Percentiles rank a stretch among this genome's conserved stretches.
Evolutionary conservation across 352 stramenopile genomes (phyloP).

Genomic region (Phytophthora nicotianae): DNA sequence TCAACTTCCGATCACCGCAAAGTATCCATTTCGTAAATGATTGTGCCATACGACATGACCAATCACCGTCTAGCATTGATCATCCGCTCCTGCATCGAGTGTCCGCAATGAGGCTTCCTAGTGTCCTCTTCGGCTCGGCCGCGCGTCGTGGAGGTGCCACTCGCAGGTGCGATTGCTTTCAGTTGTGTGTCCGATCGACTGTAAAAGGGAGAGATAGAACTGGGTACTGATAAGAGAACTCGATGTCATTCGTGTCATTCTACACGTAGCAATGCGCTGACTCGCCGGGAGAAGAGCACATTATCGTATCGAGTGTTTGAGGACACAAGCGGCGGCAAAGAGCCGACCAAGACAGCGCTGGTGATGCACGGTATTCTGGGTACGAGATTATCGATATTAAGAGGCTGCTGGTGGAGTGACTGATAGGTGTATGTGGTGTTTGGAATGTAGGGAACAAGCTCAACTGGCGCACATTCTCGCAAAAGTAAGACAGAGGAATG

Average conservation of each 20-base stretch:
- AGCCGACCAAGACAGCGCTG: slow-evolving; percentile 69
- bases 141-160: slow-evolving; percentile 17
- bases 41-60: slow-evolving; percentile 21
- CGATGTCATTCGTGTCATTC: not conserved
- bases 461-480: slow-evolving; percentile 85
- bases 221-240: not conserved
- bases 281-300: slow-evolving; percentile 49
- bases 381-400: too few species aligned
- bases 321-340: slow-evolving; percentile 33
- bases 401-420: too few species aligned
- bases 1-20: slow-evolving; percentile 26
- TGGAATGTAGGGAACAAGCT: slow-evolving; percentile 72
- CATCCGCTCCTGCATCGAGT: slow-evolving; percentile 9
- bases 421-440: slow-evolving; percentile 5
- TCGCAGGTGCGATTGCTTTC: slow-evolving; percentile 25
- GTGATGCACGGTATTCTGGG: slow-evolving; percentile 87
- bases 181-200: not conserved
- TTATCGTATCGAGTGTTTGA: slow-evolving; percentile 73
- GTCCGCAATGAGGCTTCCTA: slow-evolving; percentile 27
- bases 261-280: slow-evolving; percentile 14
- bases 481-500: slow-evolving; percentile 44
- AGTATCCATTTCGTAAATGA: slow-evolving; percentile 31
- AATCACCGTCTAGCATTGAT: slow-evolving; percentile 18
- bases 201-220: not conserved
- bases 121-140: slow-evolving; percentile 10